Evolutionary conservation across 805 yeast species (phyloP).

Genomic region (Scheffersomyces coipomensis): DNA sequence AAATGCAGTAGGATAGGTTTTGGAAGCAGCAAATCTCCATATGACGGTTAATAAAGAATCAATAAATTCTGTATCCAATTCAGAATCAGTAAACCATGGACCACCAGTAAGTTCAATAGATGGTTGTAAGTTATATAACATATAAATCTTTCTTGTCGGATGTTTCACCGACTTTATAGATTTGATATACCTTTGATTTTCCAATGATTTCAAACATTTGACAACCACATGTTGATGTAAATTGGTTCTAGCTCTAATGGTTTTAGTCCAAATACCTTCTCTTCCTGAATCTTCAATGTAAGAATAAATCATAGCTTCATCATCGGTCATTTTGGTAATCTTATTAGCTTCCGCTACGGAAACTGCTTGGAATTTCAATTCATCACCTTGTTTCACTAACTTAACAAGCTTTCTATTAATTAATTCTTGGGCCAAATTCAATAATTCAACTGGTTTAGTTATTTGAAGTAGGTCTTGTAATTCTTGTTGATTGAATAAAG

Average conservation of each 20-base stretch:
- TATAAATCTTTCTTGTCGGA: conserved; percentile 94
- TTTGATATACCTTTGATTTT: conserved; percentile 79
- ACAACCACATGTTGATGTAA: conserved; percentile 88
- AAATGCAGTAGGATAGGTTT: conserved; percentile 74
- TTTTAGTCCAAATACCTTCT: conserved; percentile 96
- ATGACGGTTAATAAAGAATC: conserved; percentile 78
- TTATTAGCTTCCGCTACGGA: conserved; percentile 72
- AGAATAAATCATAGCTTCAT: conserved; percentile 88
- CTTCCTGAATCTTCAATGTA: conserved; percentile 90
- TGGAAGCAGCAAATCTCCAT: conserved; percentile 81
- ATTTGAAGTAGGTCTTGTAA: conserved; percentile 50
- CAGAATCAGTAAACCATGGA: conserved; percentile 98
- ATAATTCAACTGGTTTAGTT: conserved; percentile 42
- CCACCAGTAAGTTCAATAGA: conserved; percentile 97
- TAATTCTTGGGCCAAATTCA: conserved; percentile 51
- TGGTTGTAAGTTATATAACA: conserved; percentile 92
- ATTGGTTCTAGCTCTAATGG: conserved; percentile 83
- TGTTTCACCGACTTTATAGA: conserved; percentile 85
- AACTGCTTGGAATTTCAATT: conserved; percentile 73
- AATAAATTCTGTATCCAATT: conserved; percentile 90
- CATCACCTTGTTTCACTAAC: conserved; percentile 65
- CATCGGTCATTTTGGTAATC: conserved; percentile 73
- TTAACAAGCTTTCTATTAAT: conserved; percentile 62
- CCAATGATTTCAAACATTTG: conserved; percentile 77
- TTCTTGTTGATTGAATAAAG: conserved; percentile 67